Conservation (phyloP, 176 grass and related monocot genomes). For the Paspalum notatum region DNA sequence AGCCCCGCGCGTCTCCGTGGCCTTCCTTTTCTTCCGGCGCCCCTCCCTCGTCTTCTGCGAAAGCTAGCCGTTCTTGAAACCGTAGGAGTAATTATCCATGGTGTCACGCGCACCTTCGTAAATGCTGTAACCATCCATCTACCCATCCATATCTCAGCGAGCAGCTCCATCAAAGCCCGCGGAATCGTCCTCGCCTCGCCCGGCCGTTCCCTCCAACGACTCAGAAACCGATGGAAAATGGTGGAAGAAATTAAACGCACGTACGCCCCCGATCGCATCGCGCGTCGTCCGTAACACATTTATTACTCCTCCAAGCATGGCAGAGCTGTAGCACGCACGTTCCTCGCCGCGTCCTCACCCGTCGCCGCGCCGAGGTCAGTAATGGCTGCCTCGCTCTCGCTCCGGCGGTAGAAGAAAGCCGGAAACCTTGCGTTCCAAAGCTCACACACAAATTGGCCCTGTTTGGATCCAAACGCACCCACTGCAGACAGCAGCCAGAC, state of each 20-base stretch:
- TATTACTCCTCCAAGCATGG: slow-evolving; percentile 48
- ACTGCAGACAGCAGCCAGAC: no score
- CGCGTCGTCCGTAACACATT: slow-evolving; percentile 41
- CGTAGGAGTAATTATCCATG: slow-evolving; percentile 10
- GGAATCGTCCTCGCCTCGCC: slow-evolving; percentile 22
- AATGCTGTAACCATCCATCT: slow-evolving; percentile 21
- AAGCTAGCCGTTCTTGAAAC: neutral
- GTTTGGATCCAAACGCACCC: no score
- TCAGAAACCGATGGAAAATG: slow-evolving; percentile 33
- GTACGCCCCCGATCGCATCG: slow-evolving; percentile 48
- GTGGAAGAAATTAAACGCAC: slow-evolving; percentile 23
- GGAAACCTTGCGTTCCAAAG: neutral
- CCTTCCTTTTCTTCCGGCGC: neutral
- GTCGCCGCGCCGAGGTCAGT: neutral
- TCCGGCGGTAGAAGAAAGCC: neutral
- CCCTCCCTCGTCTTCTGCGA: slow-evolving; percentile 18
- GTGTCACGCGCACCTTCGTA: slow-evolving; percentile 27
- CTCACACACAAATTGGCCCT: no score
- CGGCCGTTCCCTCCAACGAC: neutral
- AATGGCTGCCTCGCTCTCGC: slow-evolving; percentile 20
- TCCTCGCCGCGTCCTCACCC: no score
- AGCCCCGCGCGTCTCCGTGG: no score
- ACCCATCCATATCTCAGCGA: neutral
- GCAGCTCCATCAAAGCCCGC: slow-evolving; percentile 36
- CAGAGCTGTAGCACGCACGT: slow-evolving; percentile 22